Evolutionary conservation across 1,284 basidiomycete genomes (phyloP).

Genomic region (Cutaneotrichosporon cutaneum): DNA sequence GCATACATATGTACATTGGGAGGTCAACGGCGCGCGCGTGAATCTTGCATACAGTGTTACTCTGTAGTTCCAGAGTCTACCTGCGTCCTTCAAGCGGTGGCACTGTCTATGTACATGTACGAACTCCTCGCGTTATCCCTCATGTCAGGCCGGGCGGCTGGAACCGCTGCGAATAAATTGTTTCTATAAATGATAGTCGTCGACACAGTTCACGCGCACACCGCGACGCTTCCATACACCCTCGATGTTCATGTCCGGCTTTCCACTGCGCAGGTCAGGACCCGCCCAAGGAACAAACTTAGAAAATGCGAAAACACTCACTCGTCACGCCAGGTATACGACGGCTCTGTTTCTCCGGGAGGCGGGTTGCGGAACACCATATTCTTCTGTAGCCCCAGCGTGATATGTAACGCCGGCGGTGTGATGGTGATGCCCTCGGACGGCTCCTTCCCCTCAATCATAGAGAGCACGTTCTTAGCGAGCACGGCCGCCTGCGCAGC

Average conservation of each 20-base stretch:
- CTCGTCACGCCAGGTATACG: conserved; percentile 23
- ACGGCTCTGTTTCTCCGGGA: conserved; percentile 18
- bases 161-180: no score
- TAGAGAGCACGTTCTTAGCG: conserved; percentile 40
- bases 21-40: no score
- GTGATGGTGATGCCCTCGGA: conserved; percentile 10
- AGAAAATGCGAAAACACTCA: conserved; percentile 14
- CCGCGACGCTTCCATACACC: conserved; percentile 25
- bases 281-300: background rate
- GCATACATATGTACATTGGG: no score
- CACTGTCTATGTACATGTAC: no score
- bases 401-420: conserved; percentile 26
- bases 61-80: no score
- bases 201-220: conserved; percentile 19
- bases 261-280: conserved; percentile 17
- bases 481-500: conserved; percentile 44
- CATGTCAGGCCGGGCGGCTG: no score
- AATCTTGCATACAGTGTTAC: no score
- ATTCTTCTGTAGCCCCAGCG: conserved; percentile 27
- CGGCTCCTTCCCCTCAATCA: conserved; percentile 26
- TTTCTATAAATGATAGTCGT: conserved; percentile 27
- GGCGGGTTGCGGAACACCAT: conserved; percentile 29
- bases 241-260: conserved; percentile 26
- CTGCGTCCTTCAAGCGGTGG: no score
- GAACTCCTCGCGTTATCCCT: no score